Evolutionary conservation across 768 basidiomycete genomes (phyloP).

Genomic region (Russula olivacea): DNA sequence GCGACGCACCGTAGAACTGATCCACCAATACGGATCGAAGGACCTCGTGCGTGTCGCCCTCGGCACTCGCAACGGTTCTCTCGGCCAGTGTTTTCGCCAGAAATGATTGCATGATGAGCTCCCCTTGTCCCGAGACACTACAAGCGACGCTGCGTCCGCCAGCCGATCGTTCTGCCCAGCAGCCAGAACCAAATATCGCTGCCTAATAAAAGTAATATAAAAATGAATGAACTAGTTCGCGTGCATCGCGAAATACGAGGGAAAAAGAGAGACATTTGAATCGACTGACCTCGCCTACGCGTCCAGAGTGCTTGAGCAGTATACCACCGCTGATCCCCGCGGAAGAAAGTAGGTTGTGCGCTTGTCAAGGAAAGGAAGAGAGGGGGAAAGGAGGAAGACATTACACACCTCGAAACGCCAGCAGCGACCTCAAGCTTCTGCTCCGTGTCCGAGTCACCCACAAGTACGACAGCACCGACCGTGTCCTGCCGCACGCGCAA

Average conservation of each 20-base stretch:
- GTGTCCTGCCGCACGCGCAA: slow-evolving; percentile 54
- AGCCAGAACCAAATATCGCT: slow-evolving; percentile 66
- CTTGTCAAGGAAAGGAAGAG: neutral
- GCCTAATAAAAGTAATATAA: slow-evolving; percentile 39
- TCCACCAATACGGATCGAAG: slow-evolving; percentile 42
- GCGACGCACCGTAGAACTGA: slow-evolving; percentile 46
- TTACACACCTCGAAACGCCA: slow-evolving; percentile 64
- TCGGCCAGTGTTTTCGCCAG: slow-evolving; percentile 55
- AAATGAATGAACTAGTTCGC: too few species aligned
- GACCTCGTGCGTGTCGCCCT: slow-evolving; percentile 51
- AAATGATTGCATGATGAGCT: slow-evolving; percentile 54
- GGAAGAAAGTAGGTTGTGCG: neutral
- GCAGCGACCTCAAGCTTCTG: slow-evolving; percentile 39
- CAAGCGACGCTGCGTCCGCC: slow-evolving; percentile 47
- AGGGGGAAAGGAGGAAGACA: neutral
- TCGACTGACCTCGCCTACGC: slow-evolving; percentile 61
- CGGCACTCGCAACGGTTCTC: slow-evolving; percentile 32
- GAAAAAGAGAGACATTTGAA: neutral
- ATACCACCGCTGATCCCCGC: slow-evolving; percentile 58
- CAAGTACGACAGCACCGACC: slow-evolving; percentile 66
- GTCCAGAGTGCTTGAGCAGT: slow-evolving; percentile 67
- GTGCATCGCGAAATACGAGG: neutral
- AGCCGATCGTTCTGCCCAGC: slow-evolving; percentile 51
- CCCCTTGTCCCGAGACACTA: slow-evolving; percentile 68
- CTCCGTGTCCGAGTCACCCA: slow-evolving; percentile 28